These are phyloP conservation scores for Ceratocystis ficicola DNA, from an alignment of 2,329 filamentous ascomycete genomes.

Conservation along the genomic window DNA sequence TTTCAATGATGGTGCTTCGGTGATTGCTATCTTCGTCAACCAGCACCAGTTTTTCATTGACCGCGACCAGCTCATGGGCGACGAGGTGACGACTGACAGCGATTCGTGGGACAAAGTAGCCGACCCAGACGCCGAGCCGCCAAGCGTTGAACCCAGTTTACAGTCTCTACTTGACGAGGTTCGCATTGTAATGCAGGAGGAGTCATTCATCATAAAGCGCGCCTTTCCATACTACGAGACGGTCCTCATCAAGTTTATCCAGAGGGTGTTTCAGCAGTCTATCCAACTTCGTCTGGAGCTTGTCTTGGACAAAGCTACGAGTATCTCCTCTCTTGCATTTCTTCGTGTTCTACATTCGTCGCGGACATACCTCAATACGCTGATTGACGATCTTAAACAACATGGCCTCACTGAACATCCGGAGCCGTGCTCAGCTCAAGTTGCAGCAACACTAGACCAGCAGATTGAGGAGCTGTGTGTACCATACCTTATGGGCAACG, in stretches of 20 bases:
- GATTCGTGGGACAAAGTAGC: conserved; percentile 84
- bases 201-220: conserved; percentile 90
- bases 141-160: conserved; percentile 79
- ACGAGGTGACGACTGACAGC: conserved; percentile 64
- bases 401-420: conserved; percentile 94
- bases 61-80: conserved; percentile 76
- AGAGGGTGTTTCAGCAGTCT: conserved; percentile 93
- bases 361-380: conserved; percentile 69
- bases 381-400: conserved; percentile 86
- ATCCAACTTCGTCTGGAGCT: conserved; percentile 92
- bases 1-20: conserved; percentile 90
- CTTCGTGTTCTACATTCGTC: conserved; percentile 83
- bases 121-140: conserved; percentile 84
- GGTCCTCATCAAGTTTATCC: conserved; percentile 82
- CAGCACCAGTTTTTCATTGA: conserved; percentile 99
- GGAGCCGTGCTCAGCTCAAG: conserved; percentile 77
- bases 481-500: conserved; percentile 55
- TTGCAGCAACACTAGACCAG: conserved; percentile 60
- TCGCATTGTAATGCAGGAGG: conserved; percentile 88
- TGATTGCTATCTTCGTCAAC: conserved; percentile 93
- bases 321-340: conserved; percentile 84
- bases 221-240: conserved; percentile 95
- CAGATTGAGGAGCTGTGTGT: conserved; percentile 68
- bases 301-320: conserved; percentile 87
- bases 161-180: conserved; percentile 91